Evolutionary conservation across 2,329 filamentous ascomycete species (phyloP).

Genomic region (Tolypocladium pustulatum): DNA sequence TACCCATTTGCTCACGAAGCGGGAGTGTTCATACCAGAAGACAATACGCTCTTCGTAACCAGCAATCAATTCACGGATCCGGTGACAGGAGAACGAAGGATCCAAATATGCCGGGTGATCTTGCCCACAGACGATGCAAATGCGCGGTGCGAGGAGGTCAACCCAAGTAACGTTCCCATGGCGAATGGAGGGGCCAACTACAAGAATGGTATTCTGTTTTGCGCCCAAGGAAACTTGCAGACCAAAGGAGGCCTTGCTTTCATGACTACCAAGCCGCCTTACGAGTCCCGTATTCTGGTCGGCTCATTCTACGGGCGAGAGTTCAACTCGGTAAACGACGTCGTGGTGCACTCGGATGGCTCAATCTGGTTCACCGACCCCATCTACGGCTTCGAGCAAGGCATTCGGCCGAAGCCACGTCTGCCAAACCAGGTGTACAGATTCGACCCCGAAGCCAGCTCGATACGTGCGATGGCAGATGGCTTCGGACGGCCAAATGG

Average conservation of each 20-base stretch:
- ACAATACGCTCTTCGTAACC: constrained; percentile 20
- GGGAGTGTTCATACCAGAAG: constrained; percentile 19
- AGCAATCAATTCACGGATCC: constrained; percentile 19
- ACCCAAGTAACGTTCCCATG: constrained; percentile 24
- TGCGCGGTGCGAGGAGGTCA: constrained; percentile 21
- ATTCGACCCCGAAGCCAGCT: constrained; percentile 25
- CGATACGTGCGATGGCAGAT: constrained; percentile 33
- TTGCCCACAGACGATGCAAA: constrained; percentile 7
- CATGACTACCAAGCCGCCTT: constrained; percentile 21
- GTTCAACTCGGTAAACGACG: constrained; percentile 40
- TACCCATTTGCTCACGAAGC: constrained; percentile 41
- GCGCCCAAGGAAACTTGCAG: constrained; percentile 24
- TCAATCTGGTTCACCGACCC: constrained; percentile 41
- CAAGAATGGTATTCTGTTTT: constrained; percentile 26
- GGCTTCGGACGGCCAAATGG: constrained; percentile 36
- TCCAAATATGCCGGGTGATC: constrained; percentile 17
- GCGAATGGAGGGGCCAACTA: constrained; percentile 40
- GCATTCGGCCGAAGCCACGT: constrained; percentile 29
- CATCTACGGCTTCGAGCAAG: constrained; percentile 35
- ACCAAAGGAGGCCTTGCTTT: constrained; percentile 17
- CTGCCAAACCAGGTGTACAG: constrained; percentile 38
- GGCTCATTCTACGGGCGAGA: constrained; percentile 29
- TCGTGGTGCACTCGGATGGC: constrained; percentile 30
- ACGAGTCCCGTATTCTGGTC: constrained; percentile 17
- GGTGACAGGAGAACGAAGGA: constrained; percentile 11